A percentile compares a stretch with the other conserved stretches of the same genome.
phyloP scores from a whole-genome alignment of 139 green algal species.

The Chlamydomonas applanata region DNA sequence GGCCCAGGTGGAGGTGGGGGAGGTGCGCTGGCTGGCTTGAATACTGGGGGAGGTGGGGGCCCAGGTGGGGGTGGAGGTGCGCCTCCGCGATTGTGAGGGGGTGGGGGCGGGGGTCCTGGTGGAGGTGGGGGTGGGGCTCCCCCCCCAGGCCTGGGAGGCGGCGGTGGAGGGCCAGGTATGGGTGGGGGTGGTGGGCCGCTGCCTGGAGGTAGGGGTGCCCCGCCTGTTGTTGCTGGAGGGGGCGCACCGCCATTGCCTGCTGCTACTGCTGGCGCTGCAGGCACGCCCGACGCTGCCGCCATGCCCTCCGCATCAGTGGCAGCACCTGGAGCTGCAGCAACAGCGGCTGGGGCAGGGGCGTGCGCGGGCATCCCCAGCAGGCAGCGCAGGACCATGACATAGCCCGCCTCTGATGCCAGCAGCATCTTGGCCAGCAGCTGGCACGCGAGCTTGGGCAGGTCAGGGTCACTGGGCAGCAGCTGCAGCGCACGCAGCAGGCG shows the following conservation, averaged over 20 bases:
- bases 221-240: neutral
- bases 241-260: neutral
- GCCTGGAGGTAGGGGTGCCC: neutral
- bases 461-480: neutral
- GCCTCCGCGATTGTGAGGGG: neutral
- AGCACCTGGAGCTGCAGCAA: neutral
- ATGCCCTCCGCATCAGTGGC: too few relatives aligned
- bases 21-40: neutral
- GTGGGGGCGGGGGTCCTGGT: neutral
- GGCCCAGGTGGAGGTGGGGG: neutral
- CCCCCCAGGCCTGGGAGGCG: neutral
- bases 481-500: conserved; percentile 3
- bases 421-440: conserved; percentile 4
- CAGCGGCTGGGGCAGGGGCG: neutral
- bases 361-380: neutral
- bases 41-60: neutral
- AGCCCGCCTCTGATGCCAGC: conserved; percentile 2
- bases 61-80: neutral
- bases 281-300: neutral
- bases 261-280: neutral
- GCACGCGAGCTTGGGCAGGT: conserved; percentile 2
- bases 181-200: neutral
- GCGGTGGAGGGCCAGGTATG: neutral
- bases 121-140: neutral
- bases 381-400: conserved; percentile 6